Evolutionary conservation across 1,284 basidiomycete species (phyloP).

Genomic region (Mycosarcoma maydis): DNA sequence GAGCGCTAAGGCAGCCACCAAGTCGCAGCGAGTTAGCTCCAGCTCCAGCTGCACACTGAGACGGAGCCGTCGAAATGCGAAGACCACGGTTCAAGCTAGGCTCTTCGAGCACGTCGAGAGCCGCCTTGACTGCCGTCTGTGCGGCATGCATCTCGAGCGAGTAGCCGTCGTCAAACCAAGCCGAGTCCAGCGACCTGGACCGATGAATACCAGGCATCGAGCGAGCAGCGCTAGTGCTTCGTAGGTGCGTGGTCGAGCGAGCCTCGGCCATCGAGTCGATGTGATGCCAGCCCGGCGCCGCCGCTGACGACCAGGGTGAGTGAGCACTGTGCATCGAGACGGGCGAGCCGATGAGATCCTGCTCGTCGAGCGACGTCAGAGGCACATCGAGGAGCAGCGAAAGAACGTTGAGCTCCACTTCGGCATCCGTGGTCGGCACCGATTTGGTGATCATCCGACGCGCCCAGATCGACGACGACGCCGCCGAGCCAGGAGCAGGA

Average conservation of each 20-base stretch:
- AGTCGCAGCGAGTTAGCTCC: background rate
- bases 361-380: constrained; percentile 17
- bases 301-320: constrained; percentile 10
- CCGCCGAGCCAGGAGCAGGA: background rate
- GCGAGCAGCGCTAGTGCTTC: background rate
- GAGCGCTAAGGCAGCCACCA: constrained; percentile 17
- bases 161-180: constrained; percentile 1
- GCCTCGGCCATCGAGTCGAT: background rate
- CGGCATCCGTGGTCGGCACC: constrained; percentile 6
- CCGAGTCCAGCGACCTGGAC: constrained; percentile 10
- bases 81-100: constrained; percentile 7
- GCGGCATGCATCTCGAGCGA: constrained; percentile 40
- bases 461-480: constrained; percentile 32
- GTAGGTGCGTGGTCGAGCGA: background rate
- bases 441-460: constrained; percentile 33
- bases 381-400: constrained; percentile 35
- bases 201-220: constrained; percentile 1
- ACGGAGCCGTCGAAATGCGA: constrained; percentile 11
- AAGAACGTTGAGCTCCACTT: constrained; percentile 41
- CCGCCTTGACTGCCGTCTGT: constrained; percentile 42
- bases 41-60: too few species aligned
- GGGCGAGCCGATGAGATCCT: constrained; percentile 1
- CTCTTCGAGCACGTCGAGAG: constrained; percentile 33
- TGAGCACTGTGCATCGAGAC: constrained; percentile 4
- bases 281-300: background rate